Evolutionary conservation across 2,329 filamentous ascomycete genomes (phyloP), one percentile per base, ranked within the genome.

Genomic region (Pestalotiopsis sp.): DNA sequence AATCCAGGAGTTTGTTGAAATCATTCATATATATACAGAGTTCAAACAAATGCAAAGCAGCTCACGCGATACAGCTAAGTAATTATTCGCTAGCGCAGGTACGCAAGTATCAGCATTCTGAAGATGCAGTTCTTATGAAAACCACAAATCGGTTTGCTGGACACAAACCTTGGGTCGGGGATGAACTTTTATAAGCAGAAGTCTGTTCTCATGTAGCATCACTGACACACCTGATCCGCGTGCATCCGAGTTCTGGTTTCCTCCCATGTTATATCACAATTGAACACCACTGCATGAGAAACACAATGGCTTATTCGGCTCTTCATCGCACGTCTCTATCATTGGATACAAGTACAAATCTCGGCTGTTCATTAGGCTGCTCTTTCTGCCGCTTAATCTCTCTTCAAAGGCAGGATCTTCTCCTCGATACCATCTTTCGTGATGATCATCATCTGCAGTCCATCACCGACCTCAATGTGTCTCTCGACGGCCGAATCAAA

Each of bases 391-490:
- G 52, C 74, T 78, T 92, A 97, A 81, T 97, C 94, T 84, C 90
- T 90, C 92, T 99, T 99, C 84, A 99, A 83, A 35, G 92, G 91
- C 73, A 91, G 82, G 76, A 92, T 91, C 64, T 89, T 88, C 86
- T 99, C 96, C 83, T 97, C 88, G 76, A 98, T 94, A 11, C 96
- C 96, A 65, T 94, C 85, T 80, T 87, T 89, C 62, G 94, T 97
- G 76, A 98, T 94, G 74, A 97, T 89, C 86, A 99, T 87, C 89
- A 98, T 94, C 86, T 99, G 96, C 79, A 99, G 83, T 64, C 92
- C 91, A 83, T 99, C 96, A 80, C 96, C 96, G 70, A 99, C 97
- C 86, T 99, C 96, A 74, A 99, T 99, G 84, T 99, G 96, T 82
- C 96, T 92, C 88, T 99, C 96, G 40, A 97, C 95, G 3, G 97